A percentile compares a stretch with the other conserved stretches of the same genome.
Evolutionary conservation across 2,329 filamentous ascomycete species (phyloP).

Genomic region (Parasarocladium wereldwijsianum): DNA sequence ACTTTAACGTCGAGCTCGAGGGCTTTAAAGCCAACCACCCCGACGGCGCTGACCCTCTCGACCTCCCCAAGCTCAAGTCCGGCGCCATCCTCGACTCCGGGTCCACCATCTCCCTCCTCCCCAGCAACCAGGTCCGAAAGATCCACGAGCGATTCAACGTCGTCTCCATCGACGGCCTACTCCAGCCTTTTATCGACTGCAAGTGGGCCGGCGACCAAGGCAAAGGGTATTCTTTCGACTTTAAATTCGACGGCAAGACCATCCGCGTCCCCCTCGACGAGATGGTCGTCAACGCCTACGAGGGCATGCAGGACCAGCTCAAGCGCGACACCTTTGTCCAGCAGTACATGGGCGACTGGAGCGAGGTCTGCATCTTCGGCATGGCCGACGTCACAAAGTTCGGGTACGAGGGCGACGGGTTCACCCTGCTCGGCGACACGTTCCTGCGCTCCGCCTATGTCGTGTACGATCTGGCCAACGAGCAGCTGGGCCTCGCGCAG

Average conservation of each 20-base stretch:
- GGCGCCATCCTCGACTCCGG: slow-evolving; percentile 60
- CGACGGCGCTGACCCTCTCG: slow-evolving; percentile 14
- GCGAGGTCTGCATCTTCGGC: slow-evolving; percentile 37
- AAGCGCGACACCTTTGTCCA: slow-evolving; percentile 20
- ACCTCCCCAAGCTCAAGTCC: slow-evolving; percentile 22
- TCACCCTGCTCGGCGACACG: slow-evolving; percentile 40
- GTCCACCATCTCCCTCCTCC: slow-evolving; percentile 55
- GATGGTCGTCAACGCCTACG: slow-evolving; percentile 32
- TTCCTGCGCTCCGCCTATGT: slow-evolving; percentile 43
- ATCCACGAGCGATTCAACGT: slow-evolving; percentile 39
- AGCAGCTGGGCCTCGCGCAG: slow-evolving; percentile 36
- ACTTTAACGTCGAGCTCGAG: slow-evolving; percentile 19
- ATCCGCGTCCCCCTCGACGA: slow-evolving; percentile 38
- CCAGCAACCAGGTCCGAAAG: slow-evolving; percentile 37
- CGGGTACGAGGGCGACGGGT: slow-evolving; percentile 12
- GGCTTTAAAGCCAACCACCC: slow-evolving; percentile 22
- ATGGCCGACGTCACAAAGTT: slow-evolving; percentile 28
- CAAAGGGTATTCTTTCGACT: slow-evolving; percentile 31
- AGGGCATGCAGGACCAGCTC: slow-evolving; percentile 20
- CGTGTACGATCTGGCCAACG: slow-evolving; percentile 37
- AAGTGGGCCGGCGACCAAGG: slow-evolving; percentile 26
- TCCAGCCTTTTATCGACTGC: slow-evolving; percentile 38
- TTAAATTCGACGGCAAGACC: slow-evolving; percentile 32
- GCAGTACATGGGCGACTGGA: slow-evolving; percentile 21
- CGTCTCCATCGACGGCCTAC: slow-evolving; percentile 21